Evolutionary conservation across 192 early-diverging fungal genomes (phyloP).

Genomic region (Backusella australiensis): DNA sequence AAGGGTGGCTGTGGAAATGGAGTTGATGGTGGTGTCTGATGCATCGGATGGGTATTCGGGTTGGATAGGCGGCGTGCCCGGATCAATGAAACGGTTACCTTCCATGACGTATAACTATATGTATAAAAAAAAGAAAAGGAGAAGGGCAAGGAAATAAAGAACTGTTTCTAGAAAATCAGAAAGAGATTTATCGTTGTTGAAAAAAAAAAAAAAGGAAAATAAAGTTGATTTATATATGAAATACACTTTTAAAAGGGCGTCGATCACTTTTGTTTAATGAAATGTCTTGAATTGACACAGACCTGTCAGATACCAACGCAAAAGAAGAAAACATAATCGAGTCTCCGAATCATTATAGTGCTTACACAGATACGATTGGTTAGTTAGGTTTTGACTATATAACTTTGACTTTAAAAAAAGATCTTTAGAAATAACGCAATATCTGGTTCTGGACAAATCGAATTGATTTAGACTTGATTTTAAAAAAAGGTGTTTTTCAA

Average conservation of each 20-base stretch:
- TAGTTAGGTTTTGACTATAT: not conserved
- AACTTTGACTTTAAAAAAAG: constrained; percentile 2
- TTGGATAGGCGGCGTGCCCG: constrained; percentile 21
- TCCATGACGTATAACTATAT: constrained; percentile 3
- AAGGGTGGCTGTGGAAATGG: not conserved
- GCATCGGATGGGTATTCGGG: not conserved
- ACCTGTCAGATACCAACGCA: not conserved
- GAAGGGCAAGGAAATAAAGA: not conserved
- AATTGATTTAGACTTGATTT: not conserved
- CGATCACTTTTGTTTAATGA: not conserved
- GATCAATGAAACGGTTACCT: constrained; percentile 24
- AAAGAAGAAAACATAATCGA: not conserved
- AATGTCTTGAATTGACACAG: not conserved
- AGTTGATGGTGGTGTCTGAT: not conserved
- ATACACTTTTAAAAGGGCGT: not conserved
- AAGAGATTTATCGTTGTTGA: not conserved
- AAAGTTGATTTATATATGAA: not conserved
- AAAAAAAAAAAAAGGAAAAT: not conserved
- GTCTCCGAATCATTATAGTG: not conserved
- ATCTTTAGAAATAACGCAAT: not conserved
- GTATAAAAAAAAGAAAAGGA: not conserved
- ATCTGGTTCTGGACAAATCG: not conserved
- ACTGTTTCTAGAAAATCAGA: not conserved
- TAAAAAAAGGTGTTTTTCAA: not conserved
- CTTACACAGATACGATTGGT: not conserved